phyloP scores from a whole-genome alignment of 2,329 filamentous ascomycete genomes.

The Sporothrix protearum region DNA sequence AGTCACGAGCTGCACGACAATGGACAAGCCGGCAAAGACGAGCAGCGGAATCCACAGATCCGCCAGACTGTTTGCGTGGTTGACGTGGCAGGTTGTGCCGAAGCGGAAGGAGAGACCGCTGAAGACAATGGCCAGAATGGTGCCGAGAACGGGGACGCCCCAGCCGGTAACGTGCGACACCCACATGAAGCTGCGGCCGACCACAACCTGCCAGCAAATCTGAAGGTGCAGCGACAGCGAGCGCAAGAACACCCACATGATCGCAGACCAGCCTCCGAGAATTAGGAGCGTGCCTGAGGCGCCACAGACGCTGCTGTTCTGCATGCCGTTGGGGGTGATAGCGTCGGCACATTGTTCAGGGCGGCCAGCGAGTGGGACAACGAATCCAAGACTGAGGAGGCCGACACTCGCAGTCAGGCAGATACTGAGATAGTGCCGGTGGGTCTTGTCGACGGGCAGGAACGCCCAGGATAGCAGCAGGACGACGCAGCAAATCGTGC shows the following conservation, averaged over 20 bases:
- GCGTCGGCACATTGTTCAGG: slow-evolving; percentile 80
- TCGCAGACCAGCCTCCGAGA: slow-evolving; percentile 76
- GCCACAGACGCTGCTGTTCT: slow-evolving; percentile 74
- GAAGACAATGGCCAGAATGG: slow-evolving; percentile 71
- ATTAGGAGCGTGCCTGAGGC: slow-evolving; percentile 84
- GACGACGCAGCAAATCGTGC: slow-evolving; percentile 68
- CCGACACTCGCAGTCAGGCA: slow-evolving; percentile 73
- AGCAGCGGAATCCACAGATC: slow-evolving; percentile 90
- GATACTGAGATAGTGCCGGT: slow-evolving; percentile 88
- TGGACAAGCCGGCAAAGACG: slow-evolving; percentile 69
- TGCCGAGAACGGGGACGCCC: slow-evolving; percentile 73
- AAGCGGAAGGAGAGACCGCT: slow-evolving; percentile 95
- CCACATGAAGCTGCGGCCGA: slow-evolving; percentile 87
- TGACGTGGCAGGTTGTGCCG: slow-evolving; percentile 88
- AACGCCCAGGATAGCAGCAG: slow-evolving; percentile 74
- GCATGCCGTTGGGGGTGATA: slow-evolving; percentile 94
- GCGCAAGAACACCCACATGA: slow-evolving; percentile 88
- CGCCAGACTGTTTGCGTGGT: slow-evolving; percentile 76
- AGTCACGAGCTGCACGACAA: slow-evolving; percentile 78
- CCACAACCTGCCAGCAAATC: slow-evolving; percentile 94
- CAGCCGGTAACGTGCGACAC: slow-evolving; percentile 75
- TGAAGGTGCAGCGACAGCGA: slow-evolving; percentile 91
- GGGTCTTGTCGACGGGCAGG: slow-evolving; percentile 82
- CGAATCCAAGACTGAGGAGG: slow-evolving; percentile 85
- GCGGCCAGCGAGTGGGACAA: slow-evolving; percentile 75